Percentiles rank a stretch among this genome's conserved stretches.
These are phyloP conservation scores for Syzygium aqueum DNA, from an alignment of 345 rosid species.

Conservation along the genomic window DNA sequence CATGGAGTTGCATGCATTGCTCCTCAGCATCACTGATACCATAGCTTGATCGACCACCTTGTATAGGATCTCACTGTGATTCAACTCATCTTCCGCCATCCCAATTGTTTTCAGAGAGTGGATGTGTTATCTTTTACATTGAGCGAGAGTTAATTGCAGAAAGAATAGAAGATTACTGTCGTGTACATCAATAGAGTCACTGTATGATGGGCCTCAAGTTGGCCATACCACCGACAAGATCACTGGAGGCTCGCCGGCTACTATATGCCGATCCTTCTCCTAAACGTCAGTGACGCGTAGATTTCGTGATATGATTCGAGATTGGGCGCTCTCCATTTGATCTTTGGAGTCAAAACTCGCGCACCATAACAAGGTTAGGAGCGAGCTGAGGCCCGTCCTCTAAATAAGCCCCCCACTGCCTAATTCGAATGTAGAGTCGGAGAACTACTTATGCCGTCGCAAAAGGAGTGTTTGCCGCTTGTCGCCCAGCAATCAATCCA, in stretches of 20 bases:
- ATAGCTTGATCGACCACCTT: not conserved
- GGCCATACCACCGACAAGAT: not conserved
- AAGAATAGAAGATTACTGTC: not conserved
- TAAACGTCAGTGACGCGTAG: no score
- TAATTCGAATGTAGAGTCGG: not conserved
- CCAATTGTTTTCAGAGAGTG: not conserved
- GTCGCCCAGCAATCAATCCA: not conserved
- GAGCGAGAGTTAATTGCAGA: not conserved
- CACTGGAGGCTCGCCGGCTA: not conserved
- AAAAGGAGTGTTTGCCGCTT: not conserved
- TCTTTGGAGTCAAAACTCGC: not conserved
- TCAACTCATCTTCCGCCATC: not conserved
- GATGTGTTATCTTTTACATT: not conserved
- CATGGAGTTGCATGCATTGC: not conserved
- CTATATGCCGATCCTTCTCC: not conserved
- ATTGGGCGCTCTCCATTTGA: not conserved
- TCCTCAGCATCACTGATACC: not conserved
- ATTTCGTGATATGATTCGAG: not conserved
- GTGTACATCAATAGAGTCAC: not conserved
- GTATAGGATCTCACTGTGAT: not conserved
- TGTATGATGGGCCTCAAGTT: not conserved
- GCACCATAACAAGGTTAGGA: not conserved
- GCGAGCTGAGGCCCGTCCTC: not conserved
- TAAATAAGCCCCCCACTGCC: not conserved
- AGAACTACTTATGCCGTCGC: not conserved